Percentiles rank a stretch among this genome's conserved stretches.
Evolutionary conservation across 2,329 filamentous ascomycete genomes (phyloP).

Genomic region (Claviceps paspali): DNA sequence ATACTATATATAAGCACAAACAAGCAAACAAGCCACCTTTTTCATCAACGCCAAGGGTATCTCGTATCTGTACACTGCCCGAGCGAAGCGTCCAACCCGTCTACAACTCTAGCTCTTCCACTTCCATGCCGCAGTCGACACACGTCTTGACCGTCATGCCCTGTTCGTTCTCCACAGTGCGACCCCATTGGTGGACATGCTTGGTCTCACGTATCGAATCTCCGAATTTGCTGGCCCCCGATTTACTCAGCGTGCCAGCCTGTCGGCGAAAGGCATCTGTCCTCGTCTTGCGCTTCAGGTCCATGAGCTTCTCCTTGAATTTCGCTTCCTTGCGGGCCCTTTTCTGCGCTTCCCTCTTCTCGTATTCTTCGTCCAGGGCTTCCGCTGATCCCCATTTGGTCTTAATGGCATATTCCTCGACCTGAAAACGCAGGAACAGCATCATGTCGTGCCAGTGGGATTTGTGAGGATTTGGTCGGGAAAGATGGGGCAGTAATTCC

Average conservation of each 20-base stretch:
- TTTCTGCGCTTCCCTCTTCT: slow-evolving; percentile 60
- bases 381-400: slow-evolving; percentile 85
- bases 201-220: slow-evolving; percentile 55
- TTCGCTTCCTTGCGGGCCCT: slow-evolving; percentile 80
- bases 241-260: slow-evolving; percentile 40
- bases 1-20: not conserved
- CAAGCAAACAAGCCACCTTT: no score
- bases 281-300: slow-evolving; percentile 83
- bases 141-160: slow-evolving; percentile 74
- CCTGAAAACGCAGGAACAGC: slow-evolving; percentile 83
- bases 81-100: no score
- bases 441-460: slow-evolving; percentile 98
- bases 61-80: not conserved
- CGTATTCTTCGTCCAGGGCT: slow-evolving; percentile 77
- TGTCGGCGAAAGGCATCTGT: slow-evolving; percentile 78
- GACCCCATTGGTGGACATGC: slow-evolving; percentile 82
- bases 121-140: slow-evolving; percentile 60
- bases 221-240: slow-evolving; percentile 49
- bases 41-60: slow-evolving; percentile 4
- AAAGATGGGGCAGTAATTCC: slow-evolving; percentile 73
- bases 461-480: slow-evolving; percentile 87
- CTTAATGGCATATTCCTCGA: slow-evolving; percentile 82
- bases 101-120: slow-evolving; percentile 57
- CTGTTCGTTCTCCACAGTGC: slow-evolving; percentile 50
- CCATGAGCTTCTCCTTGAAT: slow-evolving; percentile 75